phyloP scores from a whole-genome alignment of 176 grass and related monocot genomes.

The Bothriochloa decipiens region DNA sequence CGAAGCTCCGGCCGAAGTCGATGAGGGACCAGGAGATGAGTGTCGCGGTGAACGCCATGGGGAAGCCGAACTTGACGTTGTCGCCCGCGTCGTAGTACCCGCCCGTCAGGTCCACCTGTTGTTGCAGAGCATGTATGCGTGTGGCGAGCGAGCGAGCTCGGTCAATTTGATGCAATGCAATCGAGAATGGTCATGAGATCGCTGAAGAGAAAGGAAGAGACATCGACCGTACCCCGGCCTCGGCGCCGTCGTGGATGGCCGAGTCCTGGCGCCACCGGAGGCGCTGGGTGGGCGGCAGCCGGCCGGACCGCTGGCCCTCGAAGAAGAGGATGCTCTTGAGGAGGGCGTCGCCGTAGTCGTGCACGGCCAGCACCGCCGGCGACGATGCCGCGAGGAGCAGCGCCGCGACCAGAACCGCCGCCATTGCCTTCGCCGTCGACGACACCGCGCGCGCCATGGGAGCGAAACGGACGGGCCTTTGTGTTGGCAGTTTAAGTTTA shows the following conservation, averaged over 20 bases:
- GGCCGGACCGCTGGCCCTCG: constrained; percentile 84
- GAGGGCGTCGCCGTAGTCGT: constrained; percentile 78
- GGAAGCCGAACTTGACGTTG: constrained; percentile 98
- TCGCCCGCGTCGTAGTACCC: constrained; percentile 96
- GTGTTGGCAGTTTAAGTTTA: constrained; percentile 41
- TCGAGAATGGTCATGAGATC: background rate
- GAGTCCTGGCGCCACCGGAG: constrained; percentile 77
- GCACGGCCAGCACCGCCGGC: constrained; percentile 19
- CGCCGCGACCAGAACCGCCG: no score
- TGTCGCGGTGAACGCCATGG: constrained; percentile 92
- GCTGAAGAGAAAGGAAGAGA: background rate
- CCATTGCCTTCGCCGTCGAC: constrained; percentile 16
- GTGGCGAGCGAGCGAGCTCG: no score
- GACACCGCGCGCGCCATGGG: constrained; percentile 16
- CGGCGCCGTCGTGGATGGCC: constrained; percentile 64
- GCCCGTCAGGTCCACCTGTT: constrained; percentile 78
- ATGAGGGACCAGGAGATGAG: constrained; percentile 91
- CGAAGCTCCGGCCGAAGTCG: constrained; percentile 75
- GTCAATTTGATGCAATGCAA: background rate
- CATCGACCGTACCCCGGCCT: constrained; percentile 45
- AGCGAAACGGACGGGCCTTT: no score
- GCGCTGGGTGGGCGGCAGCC: constrained; percentile 57
- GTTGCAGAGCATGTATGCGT: no score
- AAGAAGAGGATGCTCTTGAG: constrained; percentile 92
- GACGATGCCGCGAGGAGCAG: background rate